Base-by-base conservation (phyloP, 1,284 basidiomycete species). In the Moesziomyces sp. region DNA sequence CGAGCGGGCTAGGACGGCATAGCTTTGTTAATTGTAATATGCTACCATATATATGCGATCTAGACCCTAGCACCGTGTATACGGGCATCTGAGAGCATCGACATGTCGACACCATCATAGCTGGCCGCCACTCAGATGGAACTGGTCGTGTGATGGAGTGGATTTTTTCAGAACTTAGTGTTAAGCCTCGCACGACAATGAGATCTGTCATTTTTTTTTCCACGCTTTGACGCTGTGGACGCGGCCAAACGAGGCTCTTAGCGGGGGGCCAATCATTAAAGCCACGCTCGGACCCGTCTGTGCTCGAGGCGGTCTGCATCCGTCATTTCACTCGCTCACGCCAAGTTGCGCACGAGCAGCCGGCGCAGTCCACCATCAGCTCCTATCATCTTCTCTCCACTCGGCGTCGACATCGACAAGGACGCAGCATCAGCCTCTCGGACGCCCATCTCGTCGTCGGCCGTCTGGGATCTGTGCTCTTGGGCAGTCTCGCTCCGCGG, bases 1-100 rank as follows among this genome's bases (percentile, higher is more conserved):
- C 47, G 53, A 60, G 49, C 52, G 50, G 45, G 48, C 64, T 28
- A 60, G 58, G 30, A 47, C 52, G 50, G 38, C 38, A n/a, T 40
- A 40, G 16, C 16, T 4, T 2, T 7, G 3, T 5, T 4, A 18
- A 40, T n/a, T 8, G 38, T 40, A 14, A 34, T 34, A 34, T 34
- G 10, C 13, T 6, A 40, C 16, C 18, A 40, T 38, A 40, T 3
- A 40, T 7, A 7, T 40, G 38, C 38, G 11, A 10, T 11, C 3
- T 34, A 3, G 30, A 10, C 30, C 7, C 13, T 11, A 13, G 30
- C 7, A 13, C 13, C 9, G 10, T 34, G 30, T 8, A 34, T 11
- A 10, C 26, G 26, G 10, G 30, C 30, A 3, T 34, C 30, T 13
- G 30, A 34, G 1, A 13, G 30, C 30, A 34, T 34, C 30, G 30